Evolutionary conservation across 768 basidiomycete genomes (phyloP).

Genomic region (Fibroporia radiculosa): DNA sequence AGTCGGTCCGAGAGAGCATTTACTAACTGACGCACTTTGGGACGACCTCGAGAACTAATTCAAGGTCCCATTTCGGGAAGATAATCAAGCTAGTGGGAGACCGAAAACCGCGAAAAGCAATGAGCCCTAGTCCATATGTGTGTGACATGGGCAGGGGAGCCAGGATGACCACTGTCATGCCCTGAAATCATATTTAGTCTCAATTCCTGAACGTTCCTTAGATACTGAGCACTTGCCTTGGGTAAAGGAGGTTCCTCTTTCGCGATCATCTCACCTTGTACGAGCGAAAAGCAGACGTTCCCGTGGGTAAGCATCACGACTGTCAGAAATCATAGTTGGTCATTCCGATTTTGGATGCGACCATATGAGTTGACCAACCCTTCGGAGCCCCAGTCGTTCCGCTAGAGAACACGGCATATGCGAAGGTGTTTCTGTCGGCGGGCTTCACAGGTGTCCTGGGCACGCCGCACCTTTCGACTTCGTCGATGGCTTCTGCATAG

Average conservation of each 20-base stretch:
- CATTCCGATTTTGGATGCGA: no score
- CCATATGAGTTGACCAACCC: slow-evolving; percentile 45
- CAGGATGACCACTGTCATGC: slow-evolving; percentile 32
- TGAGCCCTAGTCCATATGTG: slow-evolving; percentile 47
- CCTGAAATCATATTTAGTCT: not conserved
- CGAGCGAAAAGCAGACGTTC: slow-evolving; percentile 6
- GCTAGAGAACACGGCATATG: slow-evolving; percentile 70
- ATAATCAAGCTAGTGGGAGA: slow-evolving; percentile 41
- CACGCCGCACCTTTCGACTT: slow-evolving; percentile 28
- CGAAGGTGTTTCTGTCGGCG: slow-evolving; percentile 46
- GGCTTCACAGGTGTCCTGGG: slow-evolving; percentile 35
- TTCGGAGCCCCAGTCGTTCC: slow-evolving; percentile 73
- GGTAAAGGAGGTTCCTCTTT: not conserved
- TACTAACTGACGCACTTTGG: slow-evolving; percentile 39
- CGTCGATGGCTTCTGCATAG: slow-evolving; percentile 36
- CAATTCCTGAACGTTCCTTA: not conserved
- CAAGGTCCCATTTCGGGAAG: slow-evolving; percentile 50
- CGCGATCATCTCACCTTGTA: not conserved
- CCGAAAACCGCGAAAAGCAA: slow-evolving; percentile 40
- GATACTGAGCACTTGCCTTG: not conserved
- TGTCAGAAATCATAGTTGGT: no score
- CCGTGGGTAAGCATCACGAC: slow-evolving; percentile 22
- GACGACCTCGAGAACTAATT: slow-evolving; percentile 43
- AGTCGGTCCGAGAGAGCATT: not conserved
- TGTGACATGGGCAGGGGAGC: slow-evolving; percentile 65